These are phyloP conservation scores for Cyclotella baltica DNA, from an alignment of 108 stramenopile species.

Conservation along the genomic window DNA sequence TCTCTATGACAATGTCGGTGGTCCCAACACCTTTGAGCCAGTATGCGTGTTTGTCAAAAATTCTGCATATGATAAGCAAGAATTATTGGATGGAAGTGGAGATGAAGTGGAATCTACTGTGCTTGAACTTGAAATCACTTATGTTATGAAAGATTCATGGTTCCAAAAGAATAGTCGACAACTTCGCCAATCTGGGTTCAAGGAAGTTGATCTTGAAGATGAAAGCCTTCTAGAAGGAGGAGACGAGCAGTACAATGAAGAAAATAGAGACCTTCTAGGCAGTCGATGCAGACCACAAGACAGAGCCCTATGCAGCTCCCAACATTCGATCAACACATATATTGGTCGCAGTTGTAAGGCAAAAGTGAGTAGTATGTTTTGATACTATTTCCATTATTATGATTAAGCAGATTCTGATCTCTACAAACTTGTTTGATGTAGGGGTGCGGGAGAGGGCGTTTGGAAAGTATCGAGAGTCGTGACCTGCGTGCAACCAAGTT, in stretches of 20 bases:
- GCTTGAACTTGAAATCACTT: slow-evolving; percentile 19
- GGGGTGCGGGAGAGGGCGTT: not conserved
- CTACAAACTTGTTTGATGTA: not conserved
- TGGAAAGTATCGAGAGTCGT: not conserved
- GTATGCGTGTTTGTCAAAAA: slow-evolving; percentile 10
- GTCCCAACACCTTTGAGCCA: slow-evolving; percentile 3
- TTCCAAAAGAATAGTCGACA: not conserved
- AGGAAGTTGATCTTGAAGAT: not conserved
- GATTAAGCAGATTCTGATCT: not conserved
- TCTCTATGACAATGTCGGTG: slow-evolving; percentile 11
- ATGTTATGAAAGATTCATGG: slow-evolving; percentile 2
- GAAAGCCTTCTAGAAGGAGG: not conserved
- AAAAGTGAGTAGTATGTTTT: not conserved
- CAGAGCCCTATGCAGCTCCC: slow-evolving; percentile 14
- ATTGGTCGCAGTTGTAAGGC: slow-evolving; percentile 1
- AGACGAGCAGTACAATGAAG: not conserved
- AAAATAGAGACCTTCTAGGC: not conserved
- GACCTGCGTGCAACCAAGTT: not conserved
- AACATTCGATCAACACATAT: slow-evolving; percentile 12
- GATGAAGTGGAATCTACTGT: slow-evolving; percentile 11
- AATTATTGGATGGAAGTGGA: slow-evolving; percentile 14
- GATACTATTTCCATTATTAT: not conserved
- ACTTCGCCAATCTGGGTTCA: not conserved
- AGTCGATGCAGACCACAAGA: not conserved
- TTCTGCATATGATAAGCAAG: not conserved